Evolutionary conservation across 441 rosid genomes (phyloP).

Genomic region (Breynia disticha): DNA sequence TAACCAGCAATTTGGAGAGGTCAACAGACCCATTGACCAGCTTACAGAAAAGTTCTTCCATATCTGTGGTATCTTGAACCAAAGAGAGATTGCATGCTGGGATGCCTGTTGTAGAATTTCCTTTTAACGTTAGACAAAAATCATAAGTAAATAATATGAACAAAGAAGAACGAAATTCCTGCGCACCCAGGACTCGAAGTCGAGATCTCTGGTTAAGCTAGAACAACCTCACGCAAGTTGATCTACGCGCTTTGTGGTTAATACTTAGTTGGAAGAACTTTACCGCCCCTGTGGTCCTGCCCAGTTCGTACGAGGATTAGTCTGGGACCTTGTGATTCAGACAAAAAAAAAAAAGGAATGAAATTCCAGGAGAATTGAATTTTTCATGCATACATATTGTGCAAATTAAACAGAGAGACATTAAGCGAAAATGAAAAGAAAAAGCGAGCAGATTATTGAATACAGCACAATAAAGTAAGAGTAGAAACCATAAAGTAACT

Average conservation of each 20-base stretch:
- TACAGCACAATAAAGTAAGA: constrained; percentile 6
- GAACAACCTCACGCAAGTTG: too few species aligned
- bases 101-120: constrained; percentile 52
- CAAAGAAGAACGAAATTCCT: background rate
- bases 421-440: background rate
- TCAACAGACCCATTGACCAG: constrained; percentile 6
- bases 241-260: too few species aligned
- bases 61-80: constrained; percentile 86
- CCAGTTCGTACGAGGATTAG: too few species aligned
- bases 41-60: constrained; percentile 82
- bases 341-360: background rate
- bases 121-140: constrained; percentile 7
- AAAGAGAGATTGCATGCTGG: constrained; percentile 85
- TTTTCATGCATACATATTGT: background rate
- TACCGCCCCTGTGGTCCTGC: too few species aligned
- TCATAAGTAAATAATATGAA: constrained; percentile 5
- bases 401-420: background rate
- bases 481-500: constrained; percentile 18
- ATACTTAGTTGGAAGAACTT: too few species aligned
- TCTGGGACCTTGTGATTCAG: too few species aligned
- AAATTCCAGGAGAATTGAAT: background rate
- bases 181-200: too few species aligned
- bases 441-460: background rate
- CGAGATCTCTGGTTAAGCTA: too few species aligned
- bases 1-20: background rate